Evolutionary conservation across 768 basidiomycete species (phyloP).

Genomic region (Scleroderma citrinum): DNA sequence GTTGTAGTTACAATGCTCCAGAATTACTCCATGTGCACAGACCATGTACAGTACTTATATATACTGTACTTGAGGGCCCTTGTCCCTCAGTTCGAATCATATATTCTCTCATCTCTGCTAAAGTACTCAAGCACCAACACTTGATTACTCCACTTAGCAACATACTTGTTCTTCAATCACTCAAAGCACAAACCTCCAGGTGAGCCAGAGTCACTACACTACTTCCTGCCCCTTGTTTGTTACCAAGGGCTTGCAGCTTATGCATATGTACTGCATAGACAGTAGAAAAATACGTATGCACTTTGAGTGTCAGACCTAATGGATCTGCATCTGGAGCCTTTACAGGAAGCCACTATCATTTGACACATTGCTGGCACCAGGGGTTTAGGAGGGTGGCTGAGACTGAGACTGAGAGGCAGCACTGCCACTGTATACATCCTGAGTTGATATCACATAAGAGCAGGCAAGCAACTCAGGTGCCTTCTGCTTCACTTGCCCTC

Average conservation of each 20-base stretch:
- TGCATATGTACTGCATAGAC: slow-evolving; percentile 53
- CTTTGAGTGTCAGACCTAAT: slow-evolving; percentile 31
- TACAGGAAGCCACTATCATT: neutral
- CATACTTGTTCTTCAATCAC: too few relatives aligned
- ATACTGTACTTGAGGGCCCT: too few relatives aligned
- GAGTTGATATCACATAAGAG: slow-evolving; percentile 22
- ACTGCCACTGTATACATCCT: slow-evolving; percentile 22
- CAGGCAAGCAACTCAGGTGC: slow-evolving; percentile 21
- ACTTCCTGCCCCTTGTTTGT: too few relatives aligned
- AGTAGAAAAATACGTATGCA: slow-evolving; percentile 60
- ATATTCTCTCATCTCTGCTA: too few relatives aligned
- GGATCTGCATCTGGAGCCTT: slow-evolving; percentile 11
- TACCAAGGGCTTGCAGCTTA: slow-evolving; percentile 41
- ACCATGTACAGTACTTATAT: too few relatives aligned
- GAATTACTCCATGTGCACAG: too few relatives aligned
- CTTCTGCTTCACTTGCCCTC: slow-evolving; percentile 8
- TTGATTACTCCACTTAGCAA: too few relatives aligned
- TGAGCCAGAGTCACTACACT: too few relatives aligned
- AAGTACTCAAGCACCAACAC: too few relatives aligned
- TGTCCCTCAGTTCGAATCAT: too few relatives aligned
- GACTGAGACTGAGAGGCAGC: slow-evolving; percentile 19
- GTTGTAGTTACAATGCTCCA: too few relatives aligned
- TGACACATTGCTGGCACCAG: neutral
- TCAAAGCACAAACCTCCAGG: too few relatives aligned
- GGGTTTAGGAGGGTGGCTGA: slow-evolving; percentile 4